Evolutionary conservation across 495 filamentous ascomycete species (phyloP).

Genomic region (Pseudevernia furfuracea): DNA sequence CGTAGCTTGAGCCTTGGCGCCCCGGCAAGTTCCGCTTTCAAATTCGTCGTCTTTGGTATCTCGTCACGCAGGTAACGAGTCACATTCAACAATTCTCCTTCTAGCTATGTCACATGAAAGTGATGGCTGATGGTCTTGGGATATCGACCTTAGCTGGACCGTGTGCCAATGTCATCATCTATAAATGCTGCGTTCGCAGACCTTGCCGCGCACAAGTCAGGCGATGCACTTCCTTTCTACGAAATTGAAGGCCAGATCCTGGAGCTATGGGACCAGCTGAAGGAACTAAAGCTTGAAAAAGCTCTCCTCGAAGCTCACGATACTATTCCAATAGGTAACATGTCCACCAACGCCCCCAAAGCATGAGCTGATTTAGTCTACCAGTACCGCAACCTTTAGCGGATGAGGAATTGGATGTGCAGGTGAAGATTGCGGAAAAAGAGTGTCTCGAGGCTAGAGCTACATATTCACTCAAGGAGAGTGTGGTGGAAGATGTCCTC

Average conservation of each 20-base stretch:
- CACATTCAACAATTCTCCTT: background rate
- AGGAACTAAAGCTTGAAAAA: constrained; percentile 62
- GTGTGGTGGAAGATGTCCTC: constrained; percentile 58
- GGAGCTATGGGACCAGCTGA: constrained; percentile 59
- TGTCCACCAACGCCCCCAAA: background rate
- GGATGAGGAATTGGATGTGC: constrained; percentile 42
- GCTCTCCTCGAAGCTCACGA: constrained; percentile 49
- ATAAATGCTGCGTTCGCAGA: constrained; percentile 18
- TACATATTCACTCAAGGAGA: constrained; percentile 56
- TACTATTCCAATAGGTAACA: constrained; percentile 2
- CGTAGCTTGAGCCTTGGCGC: background rate
- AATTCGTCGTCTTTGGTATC: background rate
- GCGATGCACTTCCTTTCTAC: constrained; percentile 48
- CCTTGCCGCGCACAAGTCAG: constrained; percentile 37
- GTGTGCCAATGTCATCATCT: constrained; percentile 2
- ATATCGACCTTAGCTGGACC: background rate
- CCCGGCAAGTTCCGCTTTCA: constrained; percentile 1
- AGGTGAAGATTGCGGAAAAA: constrained; percentile 49
- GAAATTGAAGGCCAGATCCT: constrained; percentile 55
- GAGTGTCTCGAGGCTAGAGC: constrained; percentile 63
- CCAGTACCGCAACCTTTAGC: constrained; percentile 32
- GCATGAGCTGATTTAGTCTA: constrained; percentile 1
- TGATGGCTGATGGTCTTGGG: background rate
- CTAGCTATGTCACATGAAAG: background rate
- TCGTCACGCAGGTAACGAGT: background rate